Conservation (phyloP, 495 filamentous ascomycete genomes). For the Xylaria flabelliformis region DNA sequence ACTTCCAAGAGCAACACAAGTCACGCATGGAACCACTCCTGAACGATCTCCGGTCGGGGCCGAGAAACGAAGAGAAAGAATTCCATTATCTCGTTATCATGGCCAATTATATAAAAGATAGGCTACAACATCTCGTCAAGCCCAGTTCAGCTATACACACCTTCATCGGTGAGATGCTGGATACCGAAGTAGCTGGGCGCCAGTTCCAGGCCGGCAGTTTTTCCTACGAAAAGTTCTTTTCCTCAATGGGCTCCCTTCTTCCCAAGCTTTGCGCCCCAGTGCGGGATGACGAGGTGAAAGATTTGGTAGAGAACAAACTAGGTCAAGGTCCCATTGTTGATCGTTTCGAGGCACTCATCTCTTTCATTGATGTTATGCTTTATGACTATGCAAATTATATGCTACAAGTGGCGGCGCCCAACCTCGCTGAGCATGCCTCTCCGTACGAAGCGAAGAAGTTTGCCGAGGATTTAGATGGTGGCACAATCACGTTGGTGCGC, state of each 20-base stretch:
- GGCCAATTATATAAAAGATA: slow-evolving; percentile 82
- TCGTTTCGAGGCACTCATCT: slow-evolving; percentile 80
- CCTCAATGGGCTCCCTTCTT: slow-evolving; percentile 85
- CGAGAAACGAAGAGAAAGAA: slow-evolving; percentile 72
- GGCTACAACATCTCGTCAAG: slow-evolving; percentile 80
- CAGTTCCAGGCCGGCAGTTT: slow-evolving; percentile 84
- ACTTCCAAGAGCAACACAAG: slow-evolving; percentile 57
- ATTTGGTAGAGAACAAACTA: slow-evolving; percentile 72
- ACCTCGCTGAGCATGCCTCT: slow-evolving; percentile 78
- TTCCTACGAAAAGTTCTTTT: slow-evolving; percentile 92
- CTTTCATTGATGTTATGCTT: slow-evolving; percentile 88
- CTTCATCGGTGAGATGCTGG: slow-evolving; percentile 84
- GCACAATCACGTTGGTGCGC: slow-evolving; percentile 61
- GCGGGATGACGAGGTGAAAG: slow-evolving; percentile 83
- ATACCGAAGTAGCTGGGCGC: slow-evolving; percentile 74
- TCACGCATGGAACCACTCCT: slow-evolving; percentile 70
- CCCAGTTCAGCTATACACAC: slow-evolving; percentile 81
- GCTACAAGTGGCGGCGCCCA: slow-evolving; percentile 78
- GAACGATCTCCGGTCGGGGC: slow-evolving; percentile 74
- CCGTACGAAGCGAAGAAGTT: slow-evolving; percentile 84
- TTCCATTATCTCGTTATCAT: slow-evolving; percentile 72
- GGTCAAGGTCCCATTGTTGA: slow-evolving; percentile 78
- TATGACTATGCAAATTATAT: slow-evolving; percentile 96
- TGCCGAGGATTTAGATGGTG: slow-evolving; percentile 68
- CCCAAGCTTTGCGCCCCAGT: slow-evolving; percentile 93